Percentiles rank a stretch among this genome's conserved stretches.
phyloP scores from a whole-genome alignment of 2,329 filamentous ascomycete genomes.

The Fusarium ramigenum region DNA sequence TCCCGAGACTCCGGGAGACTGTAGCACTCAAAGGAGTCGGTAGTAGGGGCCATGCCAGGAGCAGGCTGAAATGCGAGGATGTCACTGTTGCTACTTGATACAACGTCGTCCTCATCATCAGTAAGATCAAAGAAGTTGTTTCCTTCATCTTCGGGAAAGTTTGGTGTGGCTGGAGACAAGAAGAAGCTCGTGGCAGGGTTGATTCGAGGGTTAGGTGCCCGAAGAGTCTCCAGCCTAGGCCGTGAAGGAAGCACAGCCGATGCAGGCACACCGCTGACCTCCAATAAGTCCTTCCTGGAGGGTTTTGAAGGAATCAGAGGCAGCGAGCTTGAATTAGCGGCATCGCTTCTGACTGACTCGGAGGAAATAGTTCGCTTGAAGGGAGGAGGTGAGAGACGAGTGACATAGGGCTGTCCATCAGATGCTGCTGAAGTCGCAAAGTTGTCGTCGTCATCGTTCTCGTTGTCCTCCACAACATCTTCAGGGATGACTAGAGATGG shows the following conservation, averaged over 20 bases:
- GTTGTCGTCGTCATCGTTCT: constrained; percentile 69
- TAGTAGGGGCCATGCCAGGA: constrained; percentile 15
- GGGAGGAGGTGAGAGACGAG: constrained; percentile 64
- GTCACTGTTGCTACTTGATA: constrained; percentile 51
- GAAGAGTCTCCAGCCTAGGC: constrained; percentile 36
- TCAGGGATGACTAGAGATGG: constrained; percentile 49
- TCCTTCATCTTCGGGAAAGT: constrained; percentile 53
- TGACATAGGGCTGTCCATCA: constrained; percentile 56
- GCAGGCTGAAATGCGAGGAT: constrained; percentile 42
- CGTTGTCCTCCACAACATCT: constrained; percentile 51
- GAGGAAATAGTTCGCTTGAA: constrained; percentile 51
- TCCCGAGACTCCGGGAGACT: constrained; percentile 54
- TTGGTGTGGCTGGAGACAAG: constrained; percentile 50
- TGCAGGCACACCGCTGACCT: constrained; percentile 24
- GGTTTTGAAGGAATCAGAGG: constrained; percentile 37
- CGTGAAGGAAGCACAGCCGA: constrained; percentile 35
- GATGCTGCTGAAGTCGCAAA: constrained; percentile 64
- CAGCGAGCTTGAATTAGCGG: constrained; percentile 38
- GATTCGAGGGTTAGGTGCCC: constrained; percentile 44
- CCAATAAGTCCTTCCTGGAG: constrained; percentile 13
- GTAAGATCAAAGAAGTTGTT: constrained; percentile 59
- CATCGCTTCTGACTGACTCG: constrained; percentile 41
- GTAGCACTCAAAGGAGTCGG: constrained; percentile 51
- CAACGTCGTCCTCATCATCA: constrained; percentile 54
- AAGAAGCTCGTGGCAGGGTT: constrained; percentile 42